Evolutionary conservation across 345 rosid species (phyloP).

Genomic region (Lepidium sativum): DNA sequence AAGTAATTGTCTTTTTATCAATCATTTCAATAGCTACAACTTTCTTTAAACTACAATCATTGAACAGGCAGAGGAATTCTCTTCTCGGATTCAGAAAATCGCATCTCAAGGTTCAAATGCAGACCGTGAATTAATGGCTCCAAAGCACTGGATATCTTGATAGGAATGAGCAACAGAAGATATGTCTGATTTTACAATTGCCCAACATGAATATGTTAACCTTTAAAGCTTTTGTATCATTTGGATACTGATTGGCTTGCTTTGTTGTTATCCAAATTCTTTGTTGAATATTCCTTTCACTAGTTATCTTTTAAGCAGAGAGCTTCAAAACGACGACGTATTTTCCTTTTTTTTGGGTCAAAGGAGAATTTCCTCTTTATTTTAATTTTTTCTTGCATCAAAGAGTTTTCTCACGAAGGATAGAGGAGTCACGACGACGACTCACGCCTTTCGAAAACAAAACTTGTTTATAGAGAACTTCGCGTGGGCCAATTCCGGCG

Average conservation of each 20-base stretch:
- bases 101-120: conserved; percentile 64
- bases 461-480: neutral
- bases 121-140: conserved; percentile 49
- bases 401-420: neutral
- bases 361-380: neutral
- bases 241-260: neutral
- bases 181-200: neutral
- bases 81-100: conserved; percentile 64
- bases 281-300: neutral
- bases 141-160: conserved; percentile 71
- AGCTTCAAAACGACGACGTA: conserved; percentile 11
- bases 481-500: conserved; percentile 1
- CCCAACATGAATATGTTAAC: neutral
- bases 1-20: neutral
- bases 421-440: conserved; percentile 11
- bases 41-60: neutral
- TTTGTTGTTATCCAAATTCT: neutral
- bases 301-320: neutral
- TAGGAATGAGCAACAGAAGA: neutral
- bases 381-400: neutral
- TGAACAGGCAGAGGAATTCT: conserved; percentile 87
- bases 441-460: conserved; percentile 13
- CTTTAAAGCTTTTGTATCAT: neutral
- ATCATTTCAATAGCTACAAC: neutral
- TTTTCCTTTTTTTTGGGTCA: neutral